These are phyloP conservation scores for Daphne laureola DNA, from an alignment of 441 rosid species.

Conservation along the genomic window DNA sequence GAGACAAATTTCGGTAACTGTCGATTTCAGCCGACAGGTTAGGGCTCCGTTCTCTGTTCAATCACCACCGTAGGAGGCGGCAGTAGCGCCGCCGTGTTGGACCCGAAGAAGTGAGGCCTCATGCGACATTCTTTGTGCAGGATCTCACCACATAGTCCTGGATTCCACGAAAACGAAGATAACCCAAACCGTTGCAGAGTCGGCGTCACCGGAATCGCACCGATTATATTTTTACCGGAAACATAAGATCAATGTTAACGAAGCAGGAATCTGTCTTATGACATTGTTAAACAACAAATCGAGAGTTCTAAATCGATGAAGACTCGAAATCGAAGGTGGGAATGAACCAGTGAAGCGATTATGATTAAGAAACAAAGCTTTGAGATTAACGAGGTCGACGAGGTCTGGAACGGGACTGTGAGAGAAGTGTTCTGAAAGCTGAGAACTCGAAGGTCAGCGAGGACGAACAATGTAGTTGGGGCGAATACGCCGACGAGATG, in stretches of 20 bases:
- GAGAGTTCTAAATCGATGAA: conserved; percentile 57
- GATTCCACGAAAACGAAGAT: conserved; percentile 58
- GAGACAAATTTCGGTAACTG: too few relatives aligned
- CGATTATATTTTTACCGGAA: conserved; percentile 67
- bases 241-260: conserved; percentile 43
- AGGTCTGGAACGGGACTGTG: conserved; percentile 65
- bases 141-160: conserved; percentile 84
- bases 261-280: conserved; percentile 55
- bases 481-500: conserved; percentile 60
- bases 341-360: conserved; percentile 64
- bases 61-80: conserved; percentile 33
- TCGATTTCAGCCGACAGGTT: too few relatives aligned
- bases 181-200: conserved; percentile 47
- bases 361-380: conserved; percentile 56
- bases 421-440: conserved; percentile 73
- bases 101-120: conserved; percentile 53
- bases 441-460: conserved; percentile 84
- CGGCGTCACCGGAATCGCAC: conserved; percentile 65
- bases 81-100: conserved; percentile 22
- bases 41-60: conserved; percentile 53
- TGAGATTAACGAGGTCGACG: conserved; percentile 57
- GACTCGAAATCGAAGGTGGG: conserved; percentile 46
- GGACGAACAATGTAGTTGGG: conserved; percentile 51
- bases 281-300: conserved; percentile 60
- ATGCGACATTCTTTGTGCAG: conserved; percentile 63